Percentiles rank a stretch among this genome's conserved stretches.
Conservation (phyloP, 345 rosid genomes). For the Corchorus capsularis region DNA sequence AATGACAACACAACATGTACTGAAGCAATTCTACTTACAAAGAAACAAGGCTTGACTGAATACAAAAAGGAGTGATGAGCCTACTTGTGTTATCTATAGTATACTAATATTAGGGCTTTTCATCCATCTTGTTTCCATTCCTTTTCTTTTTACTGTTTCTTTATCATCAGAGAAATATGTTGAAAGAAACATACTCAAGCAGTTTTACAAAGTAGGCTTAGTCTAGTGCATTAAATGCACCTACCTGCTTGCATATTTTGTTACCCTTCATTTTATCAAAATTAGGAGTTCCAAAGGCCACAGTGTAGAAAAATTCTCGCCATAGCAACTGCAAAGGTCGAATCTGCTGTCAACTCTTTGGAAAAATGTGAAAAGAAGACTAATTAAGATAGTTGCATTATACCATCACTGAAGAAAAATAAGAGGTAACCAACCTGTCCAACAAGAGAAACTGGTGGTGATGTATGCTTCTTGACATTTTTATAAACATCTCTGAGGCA, state of each 20-base stretch:
- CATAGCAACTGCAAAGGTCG: slow-evolving; percentile 62
- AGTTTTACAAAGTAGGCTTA: neutral
- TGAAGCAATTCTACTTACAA: neutral
- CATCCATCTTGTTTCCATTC: neutral
- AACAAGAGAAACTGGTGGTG: slow-evolving; percentile 92
- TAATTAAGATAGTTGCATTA: slow-evolving; percentile 9
- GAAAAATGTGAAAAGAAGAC: neutral
- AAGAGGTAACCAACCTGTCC: slow-evolving; percentile 69
- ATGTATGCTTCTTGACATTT: slow-evolving; percentile 63
- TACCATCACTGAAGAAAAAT: slow-evolving; percentile 14
- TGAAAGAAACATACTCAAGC: slow-evolving; percentile 10
- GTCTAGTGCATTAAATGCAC: slow-evolving; percentile 4
- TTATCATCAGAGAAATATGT: neutral
- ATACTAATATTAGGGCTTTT: neutral
- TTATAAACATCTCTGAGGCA: slow-evolving; percentile 66
- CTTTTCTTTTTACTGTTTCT: neutral
- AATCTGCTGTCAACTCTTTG: slow-evolving; percentile 23
- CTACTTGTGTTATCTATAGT: neutral
- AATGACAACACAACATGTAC: neutral
- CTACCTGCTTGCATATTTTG: slow-evolving; percentile 88
- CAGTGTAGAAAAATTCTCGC: slow-evolving; percentile 93
- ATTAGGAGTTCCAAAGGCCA: slow-evolving; percentile 81
- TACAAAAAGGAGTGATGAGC: neutral
- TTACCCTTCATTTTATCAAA: slow-evolving; percentile 88
- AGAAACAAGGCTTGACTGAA: neutral